Base-by-base conservation (phyloP, 1,284 basidiomycete genomes). In the Trametes polyzona region DNA sequence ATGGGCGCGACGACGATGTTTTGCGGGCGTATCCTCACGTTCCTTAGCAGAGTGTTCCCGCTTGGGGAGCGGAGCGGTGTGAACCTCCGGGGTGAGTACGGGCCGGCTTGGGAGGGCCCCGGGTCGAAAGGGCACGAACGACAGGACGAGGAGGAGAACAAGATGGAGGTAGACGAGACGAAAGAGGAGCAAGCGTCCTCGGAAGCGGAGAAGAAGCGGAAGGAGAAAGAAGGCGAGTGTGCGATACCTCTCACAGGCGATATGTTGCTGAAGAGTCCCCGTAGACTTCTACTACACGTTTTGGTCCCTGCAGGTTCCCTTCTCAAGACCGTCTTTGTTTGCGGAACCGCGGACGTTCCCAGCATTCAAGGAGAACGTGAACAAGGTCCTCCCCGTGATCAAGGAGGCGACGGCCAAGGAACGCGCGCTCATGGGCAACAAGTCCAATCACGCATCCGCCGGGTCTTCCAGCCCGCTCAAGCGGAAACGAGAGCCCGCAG, bases 1-100 rank as follows among this genome's bases (percentile, higher is more conserved):
- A 91, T 87, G 68, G 92, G 92, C 48, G 80, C 83, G 9, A 87
- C 86, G 33, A 93, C 93, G 3, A 84, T 90, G 64, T 93, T 96
- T 69, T 93, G 91, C 62, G 95, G 95, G 2, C 83, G 93, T 1
- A 94, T 96, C 67, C 78, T 95, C 66, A 91, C 90, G 1, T 92
- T 95, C 70, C 75, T 96, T 44, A 92, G 90, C 59, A 83, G 83
- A 1, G 92, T 94, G 1, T 96, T 95, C 67, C 92, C 93, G 4
- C 74, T 96, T 9, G 90, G 91, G 2, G 94, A 96, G 71, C 79
- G 93, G 44, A 95, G 92, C 70, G 93, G 94, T 33, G 93, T 96
- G 42, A 96, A 96, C 71, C 72, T 96, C 60, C 78, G 92, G 37
- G 95, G 95, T 55, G 92, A 93, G 75, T 88, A 89, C 73, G 83